Percentiles rank a stretch among this genome's conserved stretches.
These are phyloP conservation scores for Picea mariana DNA, from an alignment of 83 land plant species.

Conservation along the genomic window DNA sequence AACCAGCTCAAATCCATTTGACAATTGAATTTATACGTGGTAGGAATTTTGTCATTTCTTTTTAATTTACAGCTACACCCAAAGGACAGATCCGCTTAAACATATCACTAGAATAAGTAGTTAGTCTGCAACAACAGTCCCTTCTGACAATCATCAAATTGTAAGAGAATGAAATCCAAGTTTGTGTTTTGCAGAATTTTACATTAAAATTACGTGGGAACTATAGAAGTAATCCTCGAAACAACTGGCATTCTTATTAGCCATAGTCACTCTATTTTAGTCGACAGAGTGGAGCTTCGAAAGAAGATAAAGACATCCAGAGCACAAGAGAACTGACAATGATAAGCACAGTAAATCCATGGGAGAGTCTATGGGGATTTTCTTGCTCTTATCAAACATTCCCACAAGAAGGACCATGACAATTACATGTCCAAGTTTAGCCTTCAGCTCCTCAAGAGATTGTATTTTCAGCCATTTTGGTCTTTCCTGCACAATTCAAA, in stretches of 20 bases:
- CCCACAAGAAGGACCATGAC: slow-evolving; percentile 53
- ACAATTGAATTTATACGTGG: no score
- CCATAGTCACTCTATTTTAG: background rate
- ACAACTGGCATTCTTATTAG: background rate
- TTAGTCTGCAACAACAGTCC: no score
- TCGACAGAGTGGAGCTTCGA: slow-evolving; percentile 28
- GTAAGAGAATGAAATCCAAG: no score
- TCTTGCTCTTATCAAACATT: slow-evolving; percentile 55
- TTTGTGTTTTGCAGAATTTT: no score
- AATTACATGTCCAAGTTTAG: slow-evolving; percentile 51
- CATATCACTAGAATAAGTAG: no score
- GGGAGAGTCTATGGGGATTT: slow-evolving; percentile 32
- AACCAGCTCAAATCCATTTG: no score
- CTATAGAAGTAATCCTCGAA: background rate
- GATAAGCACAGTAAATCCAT: slow-evolving; percentile 42
- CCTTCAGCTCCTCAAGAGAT: slow-evolving; percentile 43
- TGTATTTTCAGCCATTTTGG: slow-evolving; percentile 46
- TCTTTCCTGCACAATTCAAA: slow-evolving; percentile 34
- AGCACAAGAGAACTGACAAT: slow-evolving; percentile 36
- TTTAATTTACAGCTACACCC: no score
- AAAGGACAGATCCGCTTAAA: no score
- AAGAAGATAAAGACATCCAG: slow-evolving; percentile 40
- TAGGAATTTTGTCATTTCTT: no score
- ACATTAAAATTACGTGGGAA: background rate
- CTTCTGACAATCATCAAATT: no score